Conservation (phyloP, 2,329 filamentous ascomycete genomes). For the Neonectria ditissima region DNA sequence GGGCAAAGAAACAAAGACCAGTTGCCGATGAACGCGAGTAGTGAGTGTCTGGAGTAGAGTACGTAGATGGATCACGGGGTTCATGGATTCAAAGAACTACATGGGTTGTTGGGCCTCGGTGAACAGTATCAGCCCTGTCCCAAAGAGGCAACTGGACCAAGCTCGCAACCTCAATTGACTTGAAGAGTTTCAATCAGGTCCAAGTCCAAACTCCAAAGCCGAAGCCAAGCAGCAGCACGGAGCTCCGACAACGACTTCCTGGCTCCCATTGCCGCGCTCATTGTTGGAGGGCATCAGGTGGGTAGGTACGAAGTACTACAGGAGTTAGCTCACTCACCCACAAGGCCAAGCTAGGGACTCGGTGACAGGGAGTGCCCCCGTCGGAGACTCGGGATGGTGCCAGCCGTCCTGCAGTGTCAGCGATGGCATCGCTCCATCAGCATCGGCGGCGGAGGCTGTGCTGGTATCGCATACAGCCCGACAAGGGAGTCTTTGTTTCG, state of each 20-base stretch:
- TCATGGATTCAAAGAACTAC: neutral
- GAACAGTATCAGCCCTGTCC: constrained; percentile 28
- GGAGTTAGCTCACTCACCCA: constrained; percentile 3
- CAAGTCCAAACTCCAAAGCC: constrained; percentile 1
- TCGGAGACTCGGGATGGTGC: constrained; percentile 32
- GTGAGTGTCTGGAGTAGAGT: constrained; percentile 6
- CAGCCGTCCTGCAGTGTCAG: constrained; percentile 41
- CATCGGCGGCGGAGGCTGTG: constrained; percentile 43
- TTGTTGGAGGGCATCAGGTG: constrained; percentile 17
- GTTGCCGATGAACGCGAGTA: constrained; percentile 21
- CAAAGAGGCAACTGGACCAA: constrained; percentile 33
- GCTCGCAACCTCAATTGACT: constrained; percentile 26
- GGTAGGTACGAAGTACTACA: no score
- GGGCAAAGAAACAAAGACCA: constrained; percentile 18
- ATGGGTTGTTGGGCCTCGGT: constrained; percentile 23
- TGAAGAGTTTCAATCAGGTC: neutral
- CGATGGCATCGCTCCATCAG: constrained; percentile 38
- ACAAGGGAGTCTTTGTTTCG: constrained; percentile 40
- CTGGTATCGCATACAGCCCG: constrained; percentile 28
- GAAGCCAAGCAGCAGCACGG: neutral
- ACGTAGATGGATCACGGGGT: neutral
- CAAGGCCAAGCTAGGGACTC: neutral
- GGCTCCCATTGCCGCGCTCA: neutral
- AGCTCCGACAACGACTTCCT: neutral
- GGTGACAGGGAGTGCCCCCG: constrained; percentile 38